Base-by-base conservation (phyloP, 306 rosid species). In the Cucumis melo region DNA sequence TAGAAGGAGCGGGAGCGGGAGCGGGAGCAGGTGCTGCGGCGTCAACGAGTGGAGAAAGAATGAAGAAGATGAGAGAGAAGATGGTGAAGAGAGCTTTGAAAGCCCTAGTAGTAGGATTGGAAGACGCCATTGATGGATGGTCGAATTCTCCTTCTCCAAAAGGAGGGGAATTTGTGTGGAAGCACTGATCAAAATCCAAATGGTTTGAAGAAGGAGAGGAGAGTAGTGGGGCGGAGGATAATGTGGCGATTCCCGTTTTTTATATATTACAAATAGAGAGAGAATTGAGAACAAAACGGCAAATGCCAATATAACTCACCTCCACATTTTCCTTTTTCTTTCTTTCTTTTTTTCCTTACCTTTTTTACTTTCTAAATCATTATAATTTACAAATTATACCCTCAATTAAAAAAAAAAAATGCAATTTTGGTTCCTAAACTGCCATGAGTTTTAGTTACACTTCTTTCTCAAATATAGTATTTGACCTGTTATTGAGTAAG, bases 1-100 rank as follows among this genome's bases (percentile, higher is more conserved):
- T 86, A n/a, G 89, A 5, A 34, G 92, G 96, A 74, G 79, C 70
- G 77, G 92, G 94, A 75, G 77, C 60, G 74, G 92, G 84, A 39
- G 53, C 80, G 20, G 87, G 87, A n/a, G n/a, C n/a, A n/a, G n/a
- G n/a, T n/a, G n/a, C n/a, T 10, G 89, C 80, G 16, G 81, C 82
- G 9, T 78, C 63, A 78, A 81, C 80, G 67, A 80, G 63, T 48
- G 86, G 87, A 15, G 87, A 84, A 29, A 81, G 76, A 73, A 89
- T 86, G 87, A 88, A 79, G 19, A 84, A 62, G 15, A 80, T 11
- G 66, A 90, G 66, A 74, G 80, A 80, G 23, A 72, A 73, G 65
- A 83, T 62, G 2, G 81, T 72, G 67, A 90, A 39, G 15, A 82
- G 75, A 34, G 82, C 51, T 12, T 79, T 41, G 58, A 78, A 44